These are phyloP conservation scores for Mychonastes homosphaera DNA, from an alignment of 139 green algal species.

Conservation along the genomic window DNA sequence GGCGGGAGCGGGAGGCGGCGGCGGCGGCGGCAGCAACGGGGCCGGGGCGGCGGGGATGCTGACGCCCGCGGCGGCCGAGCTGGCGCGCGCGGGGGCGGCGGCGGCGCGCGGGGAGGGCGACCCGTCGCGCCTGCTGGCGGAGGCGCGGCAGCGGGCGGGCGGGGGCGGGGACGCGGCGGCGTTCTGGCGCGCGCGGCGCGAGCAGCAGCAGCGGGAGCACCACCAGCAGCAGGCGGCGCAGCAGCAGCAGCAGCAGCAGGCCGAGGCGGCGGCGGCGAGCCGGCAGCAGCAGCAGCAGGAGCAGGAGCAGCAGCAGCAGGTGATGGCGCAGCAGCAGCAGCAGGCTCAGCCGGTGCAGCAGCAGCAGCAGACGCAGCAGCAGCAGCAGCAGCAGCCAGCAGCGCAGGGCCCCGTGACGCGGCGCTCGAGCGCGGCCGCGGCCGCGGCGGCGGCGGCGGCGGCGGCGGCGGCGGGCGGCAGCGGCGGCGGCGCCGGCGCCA, in stretches of 20 bases:
- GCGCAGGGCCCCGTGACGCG: background rate
- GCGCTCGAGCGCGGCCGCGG: background rate
- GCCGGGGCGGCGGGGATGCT: too few species aligned
- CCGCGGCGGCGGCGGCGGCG: background rate
- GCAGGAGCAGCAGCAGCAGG: background rate
- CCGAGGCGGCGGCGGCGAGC: background rate
- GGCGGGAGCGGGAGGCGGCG: too few species aligned
- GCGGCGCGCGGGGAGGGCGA: background rate
- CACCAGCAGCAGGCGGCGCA: background rate
- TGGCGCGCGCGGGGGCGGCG: background rate
- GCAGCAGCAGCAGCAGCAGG: slow-evolving; percentile 1
- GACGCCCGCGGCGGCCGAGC: background rate
- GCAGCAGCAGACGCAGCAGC: slow-evolving; percentile 4
- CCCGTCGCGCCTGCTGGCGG: background rate
- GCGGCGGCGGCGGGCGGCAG: too few species aligned
- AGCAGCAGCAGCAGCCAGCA: background rate
- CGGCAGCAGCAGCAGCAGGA: background rate
- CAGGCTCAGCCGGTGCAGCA: background rate
- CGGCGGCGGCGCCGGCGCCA: too few species aligned
- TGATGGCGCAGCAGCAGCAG: background rate
- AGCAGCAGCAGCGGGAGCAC: background rate
- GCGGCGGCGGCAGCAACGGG: too few species aligned
- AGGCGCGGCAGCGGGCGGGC: background rate
- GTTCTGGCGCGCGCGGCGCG: background rate
- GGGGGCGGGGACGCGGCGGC: too few species aligned